Evolutionary conservation across 2,329 filamentous ascomycete genomes (phyloP).

Genomic region (Fusarium tuaranense): DNA sequence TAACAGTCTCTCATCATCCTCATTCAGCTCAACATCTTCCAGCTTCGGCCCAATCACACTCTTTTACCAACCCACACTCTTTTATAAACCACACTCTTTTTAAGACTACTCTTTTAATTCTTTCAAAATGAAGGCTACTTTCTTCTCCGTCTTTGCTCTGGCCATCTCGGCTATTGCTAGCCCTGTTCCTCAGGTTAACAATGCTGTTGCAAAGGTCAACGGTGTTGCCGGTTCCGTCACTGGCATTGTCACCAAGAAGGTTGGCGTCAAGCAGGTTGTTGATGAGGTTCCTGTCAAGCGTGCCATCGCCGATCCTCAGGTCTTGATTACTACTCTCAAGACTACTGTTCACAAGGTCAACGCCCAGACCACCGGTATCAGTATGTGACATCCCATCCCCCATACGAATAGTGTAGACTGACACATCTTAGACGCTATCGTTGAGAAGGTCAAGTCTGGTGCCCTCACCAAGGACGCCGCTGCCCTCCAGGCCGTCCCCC

Average conservation of each 20-base stretch:
- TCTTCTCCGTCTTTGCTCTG: constrained; percentile 41
- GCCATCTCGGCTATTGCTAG: constrained; percentile 38
- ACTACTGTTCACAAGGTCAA: constrained; percentile 7
- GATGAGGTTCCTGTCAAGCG: neutral
- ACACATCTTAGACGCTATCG: constrained; percentile 21
- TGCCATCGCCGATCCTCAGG: neutral
- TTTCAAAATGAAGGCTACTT: constrained; percentile 42
- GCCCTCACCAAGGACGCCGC: constrained; percentile 38
- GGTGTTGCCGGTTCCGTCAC: neutral
- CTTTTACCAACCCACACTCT: neutral
- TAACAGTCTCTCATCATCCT: constrained; percentile 4
- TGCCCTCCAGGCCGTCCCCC: constrained; percentile 19
- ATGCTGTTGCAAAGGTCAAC: constrained; percentile 15
- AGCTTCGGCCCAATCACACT: neutral
- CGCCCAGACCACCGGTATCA: constrained; percentile 14
- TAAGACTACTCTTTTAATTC: neutral
- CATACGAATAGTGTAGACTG: neutral
- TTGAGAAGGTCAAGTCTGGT: constrained; percentile 37
- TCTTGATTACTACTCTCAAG: constrained; percentile 20
- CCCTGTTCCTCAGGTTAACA: constrained; percentile 21
- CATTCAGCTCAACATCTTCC: constrained; percentile 11
- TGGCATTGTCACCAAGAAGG: neutral
- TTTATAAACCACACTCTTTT: neutral
- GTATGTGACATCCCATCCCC: neutral
- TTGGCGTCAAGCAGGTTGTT: constrained; percentile 12